These are phyloP conservation scores for Byssochlamys sp. DNA, from an alignment of 2,329 filamentous ascomycete genomes.

Conservation along the genomic window DNA sequence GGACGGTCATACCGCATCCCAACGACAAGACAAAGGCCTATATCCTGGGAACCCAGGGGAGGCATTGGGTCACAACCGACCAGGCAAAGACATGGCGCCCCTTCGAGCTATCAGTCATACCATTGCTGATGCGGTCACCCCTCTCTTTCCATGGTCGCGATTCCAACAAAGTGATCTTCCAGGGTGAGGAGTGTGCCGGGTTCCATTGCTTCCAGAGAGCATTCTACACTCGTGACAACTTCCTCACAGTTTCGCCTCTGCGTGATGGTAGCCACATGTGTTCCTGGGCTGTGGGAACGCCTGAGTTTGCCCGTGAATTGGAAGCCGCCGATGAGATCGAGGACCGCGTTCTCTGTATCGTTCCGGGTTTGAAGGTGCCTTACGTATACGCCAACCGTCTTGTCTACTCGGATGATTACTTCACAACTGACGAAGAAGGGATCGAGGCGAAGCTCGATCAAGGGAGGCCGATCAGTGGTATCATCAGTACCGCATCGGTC, in stretches of 20 bases:
- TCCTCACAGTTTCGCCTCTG: constrained; percentile 58
- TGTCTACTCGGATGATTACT: constrained; percentile 74
- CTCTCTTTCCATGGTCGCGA: constrained; percentile 77
- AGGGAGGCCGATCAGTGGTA: constrained; percentile 63
- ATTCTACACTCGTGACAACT: constrained; percentile 77
- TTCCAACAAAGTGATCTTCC: constrained; percentile 75
- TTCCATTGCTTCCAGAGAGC: constrained; percentile 54
- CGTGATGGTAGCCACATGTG: constrained; percentile 64
- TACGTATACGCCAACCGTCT: constrained; percentile 67
- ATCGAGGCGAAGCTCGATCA: constrained; percentile 68
- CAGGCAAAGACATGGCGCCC: constrained; percentile 69
- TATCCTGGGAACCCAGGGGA: constrained; percentile 57
- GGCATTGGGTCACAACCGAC: constrained; percentile 76
- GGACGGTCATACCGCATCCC: constrained; percentile 63
- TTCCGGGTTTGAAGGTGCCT: constrained; percentile 60
- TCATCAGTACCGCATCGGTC: constrained; percentile 71
- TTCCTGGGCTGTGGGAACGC: constrained; percentile 73
- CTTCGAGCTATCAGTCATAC: constrained; percentile 56
- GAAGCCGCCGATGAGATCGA: constrained; percentile 57
- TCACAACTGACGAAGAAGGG: constrained; percentile 46
- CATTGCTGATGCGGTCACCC: constrained; percentile 46
- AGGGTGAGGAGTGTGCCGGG: constrained; percentile 59
- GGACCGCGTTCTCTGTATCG: constrained; percentile 69
- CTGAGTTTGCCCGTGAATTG: constrained; percentile 48
- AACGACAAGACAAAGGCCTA: constrained; percentile 72